Evolutionary conservation across 1,284 basidiomycete genomes (phyloP).

Genomic region (Sanghuangporus baumii): DNA sequence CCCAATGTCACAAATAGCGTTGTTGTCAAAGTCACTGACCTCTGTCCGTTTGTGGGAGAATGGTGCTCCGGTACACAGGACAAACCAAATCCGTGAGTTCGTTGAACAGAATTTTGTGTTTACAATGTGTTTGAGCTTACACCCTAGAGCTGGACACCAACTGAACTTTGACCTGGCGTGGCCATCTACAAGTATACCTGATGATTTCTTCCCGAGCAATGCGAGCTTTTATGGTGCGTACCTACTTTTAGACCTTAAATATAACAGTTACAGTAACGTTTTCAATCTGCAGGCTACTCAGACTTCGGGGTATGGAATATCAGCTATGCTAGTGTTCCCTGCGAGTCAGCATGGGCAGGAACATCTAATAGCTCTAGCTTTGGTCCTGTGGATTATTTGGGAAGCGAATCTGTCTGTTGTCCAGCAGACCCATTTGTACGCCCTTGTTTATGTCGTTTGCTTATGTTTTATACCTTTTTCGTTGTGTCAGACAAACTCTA

Average conservation of each 20-base stretch:
- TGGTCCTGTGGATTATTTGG: conserved; percentile 54
- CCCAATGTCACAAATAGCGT: conserved; percentile 56
- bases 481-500: conserved; percentile 35
- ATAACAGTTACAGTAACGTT: background rate
- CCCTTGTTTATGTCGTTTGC: conserved; percentile 10
- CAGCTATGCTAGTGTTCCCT: conserved; percentile 57
- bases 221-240: conserved; percentile 47
- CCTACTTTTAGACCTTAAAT: background rate
- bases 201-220: conserved; percentile 68
- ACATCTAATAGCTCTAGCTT: conserved; percentile 51
- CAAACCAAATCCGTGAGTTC: conserved; percentile 54
- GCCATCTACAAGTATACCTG: conserved; percentile 64
- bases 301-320: conserved; percentile 84
- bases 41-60: conserved; percentile 54
- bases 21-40: conserved; percentile 67
- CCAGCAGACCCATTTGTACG: conserved; percentile 58
- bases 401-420: conserved; percentile 55
- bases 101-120: background rate
- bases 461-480: background rate
- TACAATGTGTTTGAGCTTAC: background rate
- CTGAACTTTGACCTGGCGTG: conserved; percentile 76
- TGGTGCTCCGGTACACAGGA: conserved; percentile 65
- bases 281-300: conserved; percentile 36
- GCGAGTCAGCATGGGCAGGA: conserved; percentile 56
- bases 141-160: conserved; percentile 50